A percentile compares a stretch with the other conserved stretches of the same genome.
These are phyloP conservation scores for Alnus rubra DNA, from an alignment of 306 rosid species.

Conservation along the genomic window DNA sequence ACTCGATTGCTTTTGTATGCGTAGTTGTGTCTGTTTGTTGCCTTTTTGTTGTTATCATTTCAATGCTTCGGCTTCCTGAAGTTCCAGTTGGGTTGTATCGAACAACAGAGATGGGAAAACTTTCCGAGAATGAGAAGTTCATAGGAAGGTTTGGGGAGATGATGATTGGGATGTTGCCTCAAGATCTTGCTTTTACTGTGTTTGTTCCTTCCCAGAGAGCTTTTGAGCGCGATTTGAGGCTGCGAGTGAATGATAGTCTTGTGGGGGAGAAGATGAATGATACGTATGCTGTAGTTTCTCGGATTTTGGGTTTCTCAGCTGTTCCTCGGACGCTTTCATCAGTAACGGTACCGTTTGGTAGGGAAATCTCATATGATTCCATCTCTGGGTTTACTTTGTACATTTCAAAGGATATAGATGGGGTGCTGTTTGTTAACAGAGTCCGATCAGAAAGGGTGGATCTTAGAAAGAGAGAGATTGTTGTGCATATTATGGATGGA, in stretches of 20 bases:
- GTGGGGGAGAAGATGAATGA: constrained; percentile 56
- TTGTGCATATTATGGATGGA: constrained; percentile 79
- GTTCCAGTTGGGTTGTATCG: constrained; percentile 35
- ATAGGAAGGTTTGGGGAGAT: constrained; percentile 62
- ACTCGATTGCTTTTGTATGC: constrained; percentile 48
- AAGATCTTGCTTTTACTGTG: constrained; percentile 77
- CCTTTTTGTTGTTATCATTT: constrained; percentile 37
- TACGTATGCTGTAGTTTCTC: constrained; percentile 60
- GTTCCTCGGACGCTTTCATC: constrained; percentile 60
- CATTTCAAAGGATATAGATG: constrained; percentile 56
- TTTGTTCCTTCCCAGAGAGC: constrained; percentile 83
- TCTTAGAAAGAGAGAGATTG: constrained; percentile 49
- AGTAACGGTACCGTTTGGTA: constrained; percentile 36
- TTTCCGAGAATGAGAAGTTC: constrained; percentile 23
- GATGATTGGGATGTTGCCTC: constrained; percentile 85
- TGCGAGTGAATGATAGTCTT: constrained; percentile 43
- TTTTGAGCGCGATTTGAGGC: constrained; percentile 61
- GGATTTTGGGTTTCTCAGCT: constrained; percentile 76
- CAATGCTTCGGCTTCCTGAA: constrained; percentile 68
- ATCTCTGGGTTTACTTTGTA: constrained; percentile 71
- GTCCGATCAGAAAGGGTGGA: constrained; percentile 59
- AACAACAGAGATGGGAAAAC: constrained; percentile 31
- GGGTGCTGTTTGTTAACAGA: constrained; percentile 68
- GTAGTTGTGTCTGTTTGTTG: constrained; percentile 47
- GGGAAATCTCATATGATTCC: constrained; percentile 60